Conservation (phyloP, 1,284 basidiomycete genomes). For the Baeospora myosura region DNA sequence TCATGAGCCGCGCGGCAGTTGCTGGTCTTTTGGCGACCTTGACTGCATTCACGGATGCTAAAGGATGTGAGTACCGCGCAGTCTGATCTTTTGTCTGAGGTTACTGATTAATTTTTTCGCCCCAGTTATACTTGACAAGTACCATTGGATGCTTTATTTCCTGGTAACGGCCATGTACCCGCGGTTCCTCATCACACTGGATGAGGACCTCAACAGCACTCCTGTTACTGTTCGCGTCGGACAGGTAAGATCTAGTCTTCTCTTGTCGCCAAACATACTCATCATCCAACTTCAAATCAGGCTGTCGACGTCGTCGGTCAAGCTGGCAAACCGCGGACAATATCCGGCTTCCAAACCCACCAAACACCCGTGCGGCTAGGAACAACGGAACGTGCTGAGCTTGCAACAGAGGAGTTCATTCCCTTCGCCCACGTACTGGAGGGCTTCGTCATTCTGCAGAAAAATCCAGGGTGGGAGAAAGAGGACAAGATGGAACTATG, state of each 20-base stretch:
- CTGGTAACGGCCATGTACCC: slow-evolving; percentile 95
- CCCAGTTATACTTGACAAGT: slow-evolving; percentile 87
- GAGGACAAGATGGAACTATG: slow-evolving; percentile 78
- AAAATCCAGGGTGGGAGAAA: slow-evolving; percentile 80
- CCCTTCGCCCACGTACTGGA: slow-evolving; percentile 86
- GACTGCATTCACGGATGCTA: slow-evolving; percentile 89
- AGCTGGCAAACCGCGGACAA: slow-evolving; percentile 86
- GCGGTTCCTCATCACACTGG: slow-evolving; percentile 94
- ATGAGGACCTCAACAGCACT: slow-evolving; percentile 80
- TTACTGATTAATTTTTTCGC: slow-evolving; percentile 8
- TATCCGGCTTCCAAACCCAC: slow-evolving; percentile 95
- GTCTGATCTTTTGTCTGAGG: slow-evolving; percentile 2
- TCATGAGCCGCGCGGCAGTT: slow-evolving; percentile 86
- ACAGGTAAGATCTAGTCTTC: slow-evolving; percentile 45
- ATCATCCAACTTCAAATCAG: slow-evolving; percentile 25
- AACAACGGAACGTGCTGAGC: slow-evolving; percentile 88
- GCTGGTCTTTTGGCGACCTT: slow-evolving; percentile 89
- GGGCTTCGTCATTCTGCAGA: slow-evolving; percentile 82
- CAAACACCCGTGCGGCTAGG: slow-evolving; percentile 92
- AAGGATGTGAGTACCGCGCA: slow-evolving; percentile 64
- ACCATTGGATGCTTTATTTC: slow-evolving; percentile 99
- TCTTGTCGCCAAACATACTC: slow-evolving; percentile 7
- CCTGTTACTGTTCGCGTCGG: slow-evolving; percentile 94
- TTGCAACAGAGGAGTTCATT: slow-evolving; percentile 96
- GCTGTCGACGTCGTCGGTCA: slow-evolving; percentile 88